Evolutionary conservation across 306 rosid genomes (phyloP).

Genomic region (Vigna reflexopilosa): DNA sequence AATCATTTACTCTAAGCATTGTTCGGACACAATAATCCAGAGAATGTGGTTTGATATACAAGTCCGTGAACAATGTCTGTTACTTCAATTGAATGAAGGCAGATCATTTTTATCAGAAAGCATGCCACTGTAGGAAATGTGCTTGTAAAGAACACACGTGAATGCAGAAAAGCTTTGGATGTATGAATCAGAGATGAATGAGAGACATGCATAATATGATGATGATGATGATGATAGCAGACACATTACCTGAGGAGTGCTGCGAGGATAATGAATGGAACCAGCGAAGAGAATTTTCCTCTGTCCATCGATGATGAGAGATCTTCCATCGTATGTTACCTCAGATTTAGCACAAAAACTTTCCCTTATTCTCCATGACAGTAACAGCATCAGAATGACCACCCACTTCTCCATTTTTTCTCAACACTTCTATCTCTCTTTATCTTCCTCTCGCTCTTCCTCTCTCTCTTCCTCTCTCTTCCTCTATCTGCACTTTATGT

Average conservation of each 20-base stretch:
- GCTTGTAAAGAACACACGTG: background rate
- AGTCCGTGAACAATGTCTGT: background rate
- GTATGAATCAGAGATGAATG: too few species aligned
- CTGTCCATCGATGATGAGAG: slow-evolving; percentile 73
- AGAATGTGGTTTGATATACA: slow-evolving; percentile 20
- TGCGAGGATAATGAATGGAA: slow-evolving; percentile 90
- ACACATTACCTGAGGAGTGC: slow-evolving; percentile 67
- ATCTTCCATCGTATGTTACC: slow-evolving; percentile 77
- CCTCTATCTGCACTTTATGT: background rate
- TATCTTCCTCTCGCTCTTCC: background rate
- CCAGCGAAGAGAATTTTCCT: slow-evolving; percentile 77
- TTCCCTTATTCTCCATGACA: background rate
- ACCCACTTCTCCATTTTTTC: slow-evolving; percentile 45
- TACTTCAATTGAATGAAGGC: background rate
- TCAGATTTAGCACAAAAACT: slow-evolving; percentile 11
- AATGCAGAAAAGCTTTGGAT: slow-evolving; percentile 15
- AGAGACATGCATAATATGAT: background rate
- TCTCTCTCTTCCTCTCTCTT: background rate
- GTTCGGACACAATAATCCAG: background rate
- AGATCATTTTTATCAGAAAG: too few species aligned
- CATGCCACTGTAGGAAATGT: background rate
- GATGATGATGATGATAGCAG: background rate
- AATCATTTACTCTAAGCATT: background rate
- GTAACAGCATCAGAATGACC: slow-evolving; percentile 27
- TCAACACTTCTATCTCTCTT: background rate